Percentiles rank a stretch among this genome's conserved stretches.
Evolutionary conservation across 805 yeast species (phyloP).

Genomic region (Nakazawaea wickerhamii): DNA sequence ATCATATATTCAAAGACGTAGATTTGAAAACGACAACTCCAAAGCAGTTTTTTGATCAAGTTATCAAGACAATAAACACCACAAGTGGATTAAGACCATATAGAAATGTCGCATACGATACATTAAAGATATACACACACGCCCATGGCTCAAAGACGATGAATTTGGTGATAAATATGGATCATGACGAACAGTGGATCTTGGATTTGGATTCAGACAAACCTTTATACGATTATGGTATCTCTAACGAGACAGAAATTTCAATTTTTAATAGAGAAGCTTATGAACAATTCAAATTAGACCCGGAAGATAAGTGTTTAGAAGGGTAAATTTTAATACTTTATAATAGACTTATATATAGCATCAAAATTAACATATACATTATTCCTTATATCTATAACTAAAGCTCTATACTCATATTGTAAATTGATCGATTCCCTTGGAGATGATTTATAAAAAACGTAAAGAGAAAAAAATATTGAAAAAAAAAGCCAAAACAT

Average conservation of each 20-base stretch:
- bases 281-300: constrained; percentile 62
- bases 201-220: constrained; percentile 35
- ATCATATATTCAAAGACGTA: constrained; percentile 60
- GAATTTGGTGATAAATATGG: constrained; percentile 87
- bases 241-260: constrained; percentile 87
- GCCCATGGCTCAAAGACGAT: constrained; percentile 94
- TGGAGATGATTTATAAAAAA: not conserved
- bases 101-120: constrained; percentile 66
- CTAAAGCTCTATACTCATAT: too few relatives aligned
- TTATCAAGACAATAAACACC: constrained; percentile 36
- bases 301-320: constrained; percentile 92
- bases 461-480: not conserved
- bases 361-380: not conserved
- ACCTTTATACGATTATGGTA: constrained; percentile 45
- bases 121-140: constrained; percentile 83
- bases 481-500: not conserved
- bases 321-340: not conserved
- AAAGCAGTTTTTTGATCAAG: constrained; percentile 49
- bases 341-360: not conserved
- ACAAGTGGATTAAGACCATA: constrained; percentile 78
- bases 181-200: constrained; percentile 75
- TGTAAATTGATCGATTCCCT: too few relatives aligned
- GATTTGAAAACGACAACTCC: constrained; percentile 71
- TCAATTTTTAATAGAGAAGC: constrained; percentile 69
- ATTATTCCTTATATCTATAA: too few relatives aligned